phyloP scores from a whole-genome alignment of 345 rosid species.

The Hypericum androsaemum region DNA sequence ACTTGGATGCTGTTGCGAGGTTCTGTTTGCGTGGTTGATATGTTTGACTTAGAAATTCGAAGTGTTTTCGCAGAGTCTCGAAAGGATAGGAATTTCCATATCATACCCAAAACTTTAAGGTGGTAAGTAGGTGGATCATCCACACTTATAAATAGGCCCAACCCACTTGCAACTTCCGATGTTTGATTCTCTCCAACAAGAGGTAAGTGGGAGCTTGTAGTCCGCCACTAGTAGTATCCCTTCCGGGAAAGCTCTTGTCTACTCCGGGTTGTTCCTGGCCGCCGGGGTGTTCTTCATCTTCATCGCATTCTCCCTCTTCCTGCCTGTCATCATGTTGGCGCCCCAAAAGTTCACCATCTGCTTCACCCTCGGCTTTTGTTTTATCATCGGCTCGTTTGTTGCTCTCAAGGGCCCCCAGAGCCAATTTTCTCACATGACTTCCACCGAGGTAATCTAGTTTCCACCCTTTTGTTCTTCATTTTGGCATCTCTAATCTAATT shows the following conservation, averaged over 20 bases:
- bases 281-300: conserved; percentile 78
- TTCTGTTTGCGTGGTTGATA: too few relatives aligned
- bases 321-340: conserved; percentile 82
- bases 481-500: background rate
- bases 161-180: too few relatives aligned
- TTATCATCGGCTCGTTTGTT: conserved; percentile 78
- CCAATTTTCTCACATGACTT: conserved; percentile 75
- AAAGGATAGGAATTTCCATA: too few relatives aligned
- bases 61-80: conserved; percentile 43
- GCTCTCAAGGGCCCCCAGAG: conserved; percentile 80
- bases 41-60: too few relatives aligned
- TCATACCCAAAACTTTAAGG: too few relatives aligned
- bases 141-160: too few relatives aligned
- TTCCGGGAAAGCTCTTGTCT: conserved; percentile 86
- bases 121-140: too few relatives aligned
- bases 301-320: conserved; percentile 88
- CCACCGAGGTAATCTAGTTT: conserved; percentile 52
- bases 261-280: too few relatives aligned
- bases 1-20: too few relatives aligned
- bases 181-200: too few relatives aligned
- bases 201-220: conserved; percentile 63
- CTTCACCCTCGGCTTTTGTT: conserved; percentile 77
- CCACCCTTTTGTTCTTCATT: background rate
- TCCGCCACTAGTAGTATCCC: conserved; percentile 83
- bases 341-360: conserved; percentile 93